A percentile compares a stretch with the other conserved stretches of the same genome.
Conservation (phyloP, 2,329 filamentous ascomycete genomes). For the Epichloe festucae region DNA sequence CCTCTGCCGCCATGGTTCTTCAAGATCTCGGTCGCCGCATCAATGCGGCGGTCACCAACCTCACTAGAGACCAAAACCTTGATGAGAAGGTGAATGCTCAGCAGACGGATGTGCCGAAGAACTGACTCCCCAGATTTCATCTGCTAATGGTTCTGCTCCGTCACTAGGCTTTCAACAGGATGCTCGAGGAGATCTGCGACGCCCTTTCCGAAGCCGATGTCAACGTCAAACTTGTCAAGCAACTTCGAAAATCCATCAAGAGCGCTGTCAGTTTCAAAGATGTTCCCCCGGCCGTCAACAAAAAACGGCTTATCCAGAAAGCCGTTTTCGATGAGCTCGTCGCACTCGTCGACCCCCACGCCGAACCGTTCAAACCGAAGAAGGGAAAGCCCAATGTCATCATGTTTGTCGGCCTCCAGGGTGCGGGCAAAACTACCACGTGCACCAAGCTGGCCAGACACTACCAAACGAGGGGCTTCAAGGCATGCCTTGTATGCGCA, state of each 20-base stretch:
- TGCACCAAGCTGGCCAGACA: conserved; percentile 94
- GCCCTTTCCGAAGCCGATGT: conserved; percentile 95
- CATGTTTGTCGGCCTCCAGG: conserved; percentile 98
- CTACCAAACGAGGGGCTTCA: conserved; percentile 89
- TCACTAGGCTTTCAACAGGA: conserved; percentile 75
- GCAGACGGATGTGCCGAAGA: not conserved
- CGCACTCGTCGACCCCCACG: conserved; percentile 87
- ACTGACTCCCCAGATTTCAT: no score
- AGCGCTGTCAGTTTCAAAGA: conserved; percentile 88
- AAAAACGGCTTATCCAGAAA: conserved; percentile 97
- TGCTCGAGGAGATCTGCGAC: conserved; percentile 97
- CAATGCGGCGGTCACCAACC: conserved; percentile 86
- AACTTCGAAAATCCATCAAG: conserved; percentile 87
- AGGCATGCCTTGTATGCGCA: conserved; percentile 85
- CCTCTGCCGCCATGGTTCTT: conserved; percentile 62
- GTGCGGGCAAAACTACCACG: conserved; percentile 94
- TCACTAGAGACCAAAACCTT: conserved; percentile 82
- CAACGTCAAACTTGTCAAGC: conserved; percentile 84
- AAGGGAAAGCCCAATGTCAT: conserved; percentile 95
- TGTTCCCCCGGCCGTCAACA: conserved; percentile 77
- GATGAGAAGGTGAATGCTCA: conserved; percentile 71
- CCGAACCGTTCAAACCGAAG: conserved; percentile 90
- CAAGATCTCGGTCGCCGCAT: conserved; percentile 98
- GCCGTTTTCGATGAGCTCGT: conserved; percentile 95
- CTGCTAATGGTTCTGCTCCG: not conserved